Evolutionary conservation across 345 rosid genomes (phyloP), one percentile per base, ranked within the genome.

Genomic region (Citrus hindsii): DNA sequence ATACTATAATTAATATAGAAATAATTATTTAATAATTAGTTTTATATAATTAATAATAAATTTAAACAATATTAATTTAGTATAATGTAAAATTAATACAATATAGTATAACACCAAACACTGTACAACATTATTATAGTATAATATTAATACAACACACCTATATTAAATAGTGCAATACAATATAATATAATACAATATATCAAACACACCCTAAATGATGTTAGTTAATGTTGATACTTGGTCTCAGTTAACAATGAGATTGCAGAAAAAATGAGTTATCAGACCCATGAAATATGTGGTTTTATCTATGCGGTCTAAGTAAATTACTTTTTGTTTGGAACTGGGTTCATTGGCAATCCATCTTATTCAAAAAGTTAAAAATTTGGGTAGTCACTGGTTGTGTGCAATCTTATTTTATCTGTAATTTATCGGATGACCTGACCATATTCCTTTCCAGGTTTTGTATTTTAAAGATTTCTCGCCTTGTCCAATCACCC

Each of bases 391-490:
- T 25, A 46, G 37, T 69, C 38, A 8, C 55, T 73, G 51, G 66
- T 42, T 25, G 12, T 37, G 13, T 58, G 6, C 18, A 21, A 14
- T 59, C 19, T 46, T 35, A 42, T 67, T 38, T 27, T 40, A 40
- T 6, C 74, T 19, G 40, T 7, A 7, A 70, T 69, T 27, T 67
- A 77, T 53, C 65, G 63, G 63, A 28, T 78, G 69, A 59, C 56
- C 74, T 82, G 30, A 67, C 61, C 42, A 21, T 64, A n/a, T 58
- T 67, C 16, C 32, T 79, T 80, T 80, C 72, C 86, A 96, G 99
- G 94, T 94, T 79, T 56, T 94, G 82, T 89, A 86, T 82, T 94
- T 91, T 16, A 85, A 89, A 65, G 89, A 91, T 81, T 96, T 90
- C 86, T 84, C 82, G n/a, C 92, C 91, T 74, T 82, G 85, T 80